Conservation (phyloP, 768 basidiomycete genomes). For the Hericium erinaceus region DNA sequence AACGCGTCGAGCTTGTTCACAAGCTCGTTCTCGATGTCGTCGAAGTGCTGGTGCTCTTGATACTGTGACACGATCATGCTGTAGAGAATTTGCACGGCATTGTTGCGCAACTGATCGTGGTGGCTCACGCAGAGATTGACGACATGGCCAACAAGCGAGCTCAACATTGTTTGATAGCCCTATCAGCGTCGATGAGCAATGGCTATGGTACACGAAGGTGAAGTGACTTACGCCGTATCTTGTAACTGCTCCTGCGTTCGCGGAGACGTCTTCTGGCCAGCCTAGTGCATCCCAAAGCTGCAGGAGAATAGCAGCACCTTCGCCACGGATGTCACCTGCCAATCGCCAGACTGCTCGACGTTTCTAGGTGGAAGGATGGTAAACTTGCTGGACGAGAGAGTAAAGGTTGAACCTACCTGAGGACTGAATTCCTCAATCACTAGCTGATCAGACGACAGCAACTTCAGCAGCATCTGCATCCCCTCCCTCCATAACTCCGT, state of each 20-base stretch:
- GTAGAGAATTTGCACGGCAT: constrained; percentile 87
- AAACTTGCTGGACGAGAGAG: neutral
- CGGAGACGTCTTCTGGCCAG: constrained; percentile 54
- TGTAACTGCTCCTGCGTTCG: constrained; percentile 42
- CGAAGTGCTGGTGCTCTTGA: constrained; percentile 75
- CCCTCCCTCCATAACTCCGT: constrained; percentile 71
- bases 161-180: constrained; percentile 81
- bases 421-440: constrained; percentile 93
- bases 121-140: constrained; percentile 91
- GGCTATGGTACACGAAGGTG: neutral
- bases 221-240: constrained; percentile 55
- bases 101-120: constrained; percentile 84
- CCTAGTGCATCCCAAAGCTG: constrained; percentile 83
- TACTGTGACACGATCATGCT: constrained; percentile 94
- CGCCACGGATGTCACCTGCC: constrained; percentile 91
- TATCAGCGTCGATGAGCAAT: constrained; percentile 23
- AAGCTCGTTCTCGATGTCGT: constrained; percentile 84
- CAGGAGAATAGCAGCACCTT: constrained; percentile 73
- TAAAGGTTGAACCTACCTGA: constrained; percentile 44
- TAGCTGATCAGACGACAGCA: constrained; percentile 84
- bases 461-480: constrained; percentile 72
- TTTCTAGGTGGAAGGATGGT: constrained; percentile 42
- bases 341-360: constrained; percentile 92
- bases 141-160: constrained; percentile 78
- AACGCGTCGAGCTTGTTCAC: constrained; percentile 85